Evolutionary conservation across 768 basidiomycete genomes (phyloP).

Genomic region (Trametes cinnabarina): DNA sequence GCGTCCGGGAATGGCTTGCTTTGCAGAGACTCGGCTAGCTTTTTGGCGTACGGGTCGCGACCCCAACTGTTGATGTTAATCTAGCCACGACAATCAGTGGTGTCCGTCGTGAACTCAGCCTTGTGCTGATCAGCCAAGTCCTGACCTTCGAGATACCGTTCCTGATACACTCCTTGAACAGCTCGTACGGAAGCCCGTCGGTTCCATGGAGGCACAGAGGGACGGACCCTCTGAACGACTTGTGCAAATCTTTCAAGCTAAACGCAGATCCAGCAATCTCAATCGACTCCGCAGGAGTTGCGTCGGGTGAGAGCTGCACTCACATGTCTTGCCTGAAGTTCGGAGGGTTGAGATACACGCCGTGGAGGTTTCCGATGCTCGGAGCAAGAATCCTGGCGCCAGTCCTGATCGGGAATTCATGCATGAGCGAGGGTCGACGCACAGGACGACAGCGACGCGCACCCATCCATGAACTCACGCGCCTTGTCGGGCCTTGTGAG

Average conservation of each 20-base stretch:
- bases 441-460: not conserved
- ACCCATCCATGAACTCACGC: constrained; percentile 42
- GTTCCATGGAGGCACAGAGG: constrained; percentile 47
- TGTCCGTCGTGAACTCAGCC: too few relatives aligned
- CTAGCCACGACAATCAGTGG: not conserved
- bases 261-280: not conserved
- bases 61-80: constrained; percentile 50
- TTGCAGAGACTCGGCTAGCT: constrained; percentile 32
- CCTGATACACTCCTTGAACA: constrained; percentile 45
- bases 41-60: constrained; percentile 42
- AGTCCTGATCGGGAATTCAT: constrained; percentile 29
- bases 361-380: constrained; percentile 49
- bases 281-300: not conserved
- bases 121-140: not conserved
- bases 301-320: not conserved
- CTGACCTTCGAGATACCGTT: constrained; percentile 43
- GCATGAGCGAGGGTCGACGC: not conserved
- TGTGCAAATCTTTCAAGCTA: constrained; percentile 39
- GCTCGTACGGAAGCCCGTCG: constrained; percentile 42
- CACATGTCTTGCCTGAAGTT: constrained; percentile 47
- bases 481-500: constrained; percentile 45
- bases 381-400: constrained; percentile 46
- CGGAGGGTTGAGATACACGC: constrained; percentile 44
- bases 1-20: constrained; percentile 44
- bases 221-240: constrained; percentile 35